Evolutionary conservation across 1,284 basidiomycete genomes (phyloP).

Genomic region (Apiotrichum montevideense): DNA sequence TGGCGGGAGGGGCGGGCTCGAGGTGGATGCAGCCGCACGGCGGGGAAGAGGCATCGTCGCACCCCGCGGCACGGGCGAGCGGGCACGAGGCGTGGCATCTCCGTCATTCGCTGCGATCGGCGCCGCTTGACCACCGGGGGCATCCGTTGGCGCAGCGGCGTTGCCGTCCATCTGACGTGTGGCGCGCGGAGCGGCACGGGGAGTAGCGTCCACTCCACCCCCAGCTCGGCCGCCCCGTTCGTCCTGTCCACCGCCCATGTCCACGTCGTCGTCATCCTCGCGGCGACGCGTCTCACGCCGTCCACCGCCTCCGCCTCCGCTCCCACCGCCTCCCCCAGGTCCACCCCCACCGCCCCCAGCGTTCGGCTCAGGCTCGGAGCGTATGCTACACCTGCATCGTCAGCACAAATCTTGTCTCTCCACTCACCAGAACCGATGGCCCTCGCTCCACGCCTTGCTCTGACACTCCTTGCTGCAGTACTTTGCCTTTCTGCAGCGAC

Average conservation of each 20-base stretch:
- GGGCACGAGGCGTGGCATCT: not conserved
- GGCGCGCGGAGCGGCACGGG: not conserved
- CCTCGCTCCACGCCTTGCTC: conserved; percentile 93
- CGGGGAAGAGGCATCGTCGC: not conserved
- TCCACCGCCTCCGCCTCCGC: conserved; percentile 11
- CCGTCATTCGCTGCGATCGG: not conserved
- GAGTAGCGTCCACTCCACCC: conserved; percentile 1
- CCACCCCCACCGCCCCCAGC: conserved; percentile 4
- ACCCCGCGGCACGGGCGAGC: not conserved
- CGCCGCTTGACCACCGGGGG: not conserved
- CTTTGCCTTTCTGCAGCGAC: conserved; percentile 93
- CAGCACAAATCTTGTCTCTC: not conserved
- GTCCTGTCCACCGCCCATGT: conserved; percentile 7
- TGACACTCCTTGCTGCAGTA: conserved; percentile 99
- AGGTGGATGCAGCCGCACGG: not conserved
- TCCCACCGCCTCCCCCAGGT: conserved; percentile 5
- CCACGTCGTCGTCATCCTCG: conserved; percentile 15
- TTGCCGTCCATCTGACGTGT: not conserved
- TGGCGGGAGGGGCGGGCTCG: not conserved
- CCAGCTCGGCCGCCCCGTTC: conserved; percentile 6
- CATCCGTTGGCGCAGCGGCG: not conserved
- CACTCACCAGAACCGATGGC: conserved; percentile 65
- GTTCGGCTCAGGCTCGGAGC: conserved; percentile 26
- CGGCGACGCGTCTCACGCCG: conserved; percentile 3
- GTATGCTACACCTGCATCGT: conserved; percentile 25